Conservation (phyloP, 2,329 filamentous ascomycete genomes). For the Didymella keratinophila region DNA sequence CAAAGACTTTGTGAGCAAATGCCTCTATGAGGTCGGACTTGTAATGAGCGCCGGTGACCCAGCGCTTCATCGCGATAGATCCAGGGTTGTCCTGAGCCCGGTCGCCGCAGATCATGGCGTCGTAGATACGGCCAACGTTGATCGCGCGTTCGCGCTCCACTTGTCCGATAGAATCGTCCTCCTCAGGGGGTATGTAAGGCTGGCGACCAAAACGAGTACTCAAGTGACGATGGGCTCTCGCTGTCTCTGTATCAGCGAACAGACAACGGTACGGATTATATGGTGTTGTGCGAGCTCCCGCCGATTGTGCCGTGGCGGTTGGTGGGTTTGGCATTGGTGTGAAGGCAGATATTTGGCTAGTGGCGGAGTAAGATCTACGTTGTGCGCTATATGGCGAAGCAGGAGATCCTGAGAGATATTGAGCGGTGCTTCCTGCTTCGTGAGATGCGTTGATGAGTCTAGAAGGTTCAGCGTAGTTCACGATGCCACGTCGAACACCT, state of each 20-base stretch:
- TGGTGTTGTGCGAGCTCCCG: slow-evolving; percentile 12
- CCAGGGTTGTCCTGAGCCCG: slow-evolving; percentile 40
- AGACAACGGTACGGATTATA: slow-evolving; percentile 33
- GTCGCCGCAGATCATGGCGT: slow-evolving; percentile 44
- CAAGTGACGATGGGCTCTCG: slow-evolving; percentile 36
- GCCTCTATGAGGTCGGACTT: slow-evolving; percentile 41
- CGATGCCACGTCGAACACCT: slow-evolving; percentile 21
- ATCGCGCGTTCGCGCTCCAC: slow-evolving; percentile 30
- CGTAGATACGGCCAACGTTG: slow-evolving; percentile 42
- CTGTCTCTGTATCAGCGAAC: slow-evolving; percentile 31
- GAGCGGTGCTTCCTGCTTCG: slow-evolving; percentile 1
- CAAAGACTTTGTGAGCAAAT: slow-evolving; percentile 46
- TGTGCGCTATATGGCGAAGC: slow-evolving; percentile 21
- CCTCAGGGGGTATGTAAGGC: slow-evolving; percentile 35
- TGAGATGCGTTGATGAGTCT: slow-evolving; percentile 6
- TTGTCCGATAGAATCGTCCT: slow-evolving; percentile 34
- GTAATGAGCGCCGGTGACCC: slow-evolving; percentile 44
- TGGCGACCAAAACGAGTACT: slow-evolving; percentile 37
- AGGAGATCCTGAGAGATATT: background rate
- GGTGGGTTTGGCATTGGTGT: slow-evolving; percentile 15
- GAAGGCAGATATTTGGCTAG: slow-evolving; percentile 5
- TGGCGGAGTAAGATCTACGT: slow-evolving; percentile 13
- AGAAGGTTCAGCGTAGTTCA: slow-evolving; percentile 24
- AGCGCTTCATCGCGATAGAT: slow-evolving; percentile 46
- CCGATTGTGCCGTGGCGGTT: slow-evolving; percentile 3